phyloP scores from a whole-genome alignment of 306 rosid species.

The Dalbergia cultrata region DNA sequence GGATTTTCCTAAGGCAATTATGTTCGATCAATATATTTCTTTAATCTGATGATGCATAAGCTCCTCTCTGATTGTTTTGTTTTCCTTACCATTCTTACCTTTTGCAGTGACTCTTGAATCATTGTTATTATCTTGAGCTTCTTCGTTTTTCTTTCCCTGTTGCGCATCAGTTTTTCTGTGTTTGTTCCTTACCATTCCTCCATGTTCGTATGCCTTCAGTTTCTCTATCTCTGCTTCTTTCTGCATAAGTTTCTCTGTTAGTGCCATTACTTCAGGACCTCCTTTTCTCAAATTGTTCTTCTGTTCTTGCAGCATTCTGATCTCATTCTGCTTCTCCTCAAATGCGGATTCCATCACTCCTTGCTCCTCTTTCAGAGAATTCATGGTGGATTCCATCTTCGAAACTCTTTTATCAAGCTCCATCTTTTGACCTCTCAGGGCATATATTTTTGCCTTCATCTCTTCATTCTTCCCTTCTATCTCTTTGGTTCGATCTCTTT shows the following conservation, averaged over 20 bases:
- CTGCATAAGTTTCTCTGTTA: too few species aligned
- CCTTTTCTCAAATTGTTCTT: constrained; percentile 39
- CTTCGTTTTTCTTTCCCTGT: background rate
- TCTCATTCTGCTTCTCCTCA: constrained; percentile 73
- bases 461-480: constrained; percentile 73
- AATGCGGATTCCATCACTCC: constrained; percentile 64
- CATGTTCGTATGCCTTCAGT: too few species aligned
- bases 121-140: constrained; percentile 31
- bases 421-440: constrained; percentile 72
- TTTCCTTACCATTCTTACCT: constrained; percentile 38
- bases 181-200: too few species aligned
- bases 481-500: constrained; percentile 62
- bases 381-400: constrained; percentile 73
- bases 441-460: constrained; percentile 62
- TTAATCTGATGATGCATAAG: too few species aligned
- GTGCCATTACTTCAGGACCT: background rate
- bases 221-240: too few species aligned
- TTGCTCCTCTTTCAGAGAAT: constrained; percentile 78
- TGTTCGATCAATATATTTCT: background rate
- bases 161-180: too few species aligned
- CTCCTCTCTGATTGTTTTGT: constrained; percentile 21
- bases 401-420: constrained; percentile 69
- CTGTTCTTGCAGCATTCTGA: constrained; percentile 52
- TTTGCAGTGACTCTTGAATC: constrained; percentile 11
- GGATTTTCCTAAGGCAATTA: background rate